phyloP scores from a whole-genome alignment of 164 flowering plant genomes.

The Berberis vulgaris region DNA sequence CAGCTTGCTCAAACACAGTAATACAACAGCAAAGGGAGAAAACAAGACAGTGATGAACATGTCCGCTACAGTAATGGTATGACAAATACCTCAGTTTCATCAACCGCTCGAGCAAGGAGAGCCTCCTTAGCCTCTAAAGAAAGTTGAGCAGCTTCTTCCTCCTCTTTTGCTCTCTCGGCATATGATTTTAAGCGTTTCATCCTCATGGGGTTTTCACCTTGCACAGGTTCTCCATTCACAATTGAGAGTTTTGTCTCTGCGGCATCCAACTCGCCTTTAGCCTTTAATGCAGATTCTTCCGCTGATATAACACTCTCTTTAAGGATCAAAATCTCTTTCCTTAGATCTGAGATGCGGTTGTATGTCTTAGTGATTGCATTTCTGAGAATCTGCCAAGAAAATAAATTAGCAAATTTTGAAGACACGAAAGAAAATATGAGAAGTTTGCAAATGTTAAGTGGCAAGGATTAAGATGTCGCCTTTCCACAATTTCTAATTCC shows the following conservation, averaged over 20 bases:
- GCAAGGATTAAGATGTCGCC: too few species aligned
- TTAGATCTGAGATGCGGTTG: conserved; percentile 78
- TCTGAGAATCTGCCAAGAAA: conserved; percentile 54
- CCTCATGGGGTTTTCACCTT: conserved; percentile 76
- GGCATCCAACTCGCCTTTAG: conserved; percentile 59
- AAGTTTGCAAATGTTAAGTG: too few species aligned
- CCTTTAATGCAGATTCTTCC: conserved; percentile 52
- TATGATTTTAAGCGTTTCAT: conserved; percentile 64
- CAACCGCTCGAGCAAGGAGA: conserved; percentile 71
- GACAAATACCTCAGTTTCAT: conserved; percentile 71
- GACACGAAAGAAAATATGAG: neutral
- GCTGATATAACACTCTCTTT: conserved; percentile 44
- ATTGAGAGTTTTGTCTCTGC: conserved; percentile 79
- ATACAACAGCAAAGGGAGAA: too few species aligned
- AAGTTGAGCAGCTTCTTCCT: conserved; percentile 53
- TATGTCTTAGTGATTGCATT: conserved; percentile 84
- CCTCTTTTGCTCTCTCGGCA: conserved; percentile 63
- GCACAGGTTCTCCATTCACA: conserved; percentile 87
- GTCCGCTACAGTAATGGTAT: neutral
- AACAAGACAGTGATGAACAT: neutral
- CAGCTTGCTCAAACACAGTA: too few species aligned
- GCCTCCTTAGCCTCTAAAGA: conserved; percentile 91
- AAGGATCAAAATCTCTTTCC: conserved; percentile 72
- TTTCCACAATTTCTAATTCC: neutral
- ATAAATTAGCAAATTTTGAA: neutral